Conservation (phyloP, 2,329 filamentous ascomycete species). For the Aureobasidium leucospermi region DNA sequence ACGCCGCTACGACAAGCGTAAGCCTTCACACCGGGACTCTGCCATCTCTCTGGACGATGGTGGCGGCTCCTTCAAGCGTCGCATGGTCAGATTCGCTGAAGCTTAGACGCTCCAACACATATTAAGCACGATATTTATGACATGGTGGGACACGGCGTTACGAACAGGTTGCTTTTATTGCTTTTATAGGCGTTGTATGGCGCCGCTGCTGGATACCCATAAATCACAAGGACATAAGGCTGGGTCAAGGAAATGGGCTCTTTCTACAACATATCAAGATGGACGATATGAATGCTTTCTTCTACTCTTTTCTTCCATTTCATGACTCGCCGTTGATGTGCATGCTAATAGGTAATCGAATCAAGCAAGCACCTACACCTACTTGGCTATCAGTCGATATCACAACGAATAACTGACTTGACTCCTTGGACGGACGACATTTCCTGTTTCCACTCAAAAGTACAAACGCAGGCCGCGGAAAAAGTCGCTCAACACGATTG, state of each 20-base stretch:
- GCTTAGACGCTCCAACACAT: background rate
- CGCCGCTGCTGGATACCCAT: conserved; percentile 9
- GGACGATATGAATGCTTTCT: background rate
- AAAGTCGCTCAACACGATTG: background rate
- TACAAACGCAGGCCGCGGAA: background rate
- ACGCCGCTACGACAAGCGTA: conserved; percentile 46
- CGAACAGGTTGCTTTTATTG: background rate
- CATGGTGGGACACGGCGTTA: background rate
- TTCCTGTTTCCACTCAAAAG: background rate
- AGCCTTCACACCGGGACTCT: conserved; percentile 17
- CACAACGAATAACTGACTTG: too few relatives aligned
- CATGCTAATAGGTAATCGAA: background rate
- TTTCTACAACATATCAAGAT: background rate
- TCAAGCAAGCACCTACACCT: too few relatives aligned
- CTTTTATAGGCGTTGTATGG: background rate
- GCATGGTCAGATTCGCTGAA: conserved; percentile 17
- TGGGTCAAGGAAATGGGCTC: background rate
- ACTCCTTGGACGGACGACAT: too few relatives aligned
- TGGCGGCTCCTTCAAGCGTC: conserved; percentile 12
- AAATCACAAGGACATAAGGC: background rate
- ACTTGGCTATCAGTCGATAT: too few relatives aligned
- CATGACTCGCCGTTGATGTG: background rate
- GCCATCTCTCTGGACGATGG: conserved; percentile 8
- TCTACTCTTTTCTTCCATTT: background rate
- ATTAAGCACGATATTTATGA: background rate